Conservation (phyloP, 768 basidiomycete genomes). For the Trametes sanguinea region DNA sequence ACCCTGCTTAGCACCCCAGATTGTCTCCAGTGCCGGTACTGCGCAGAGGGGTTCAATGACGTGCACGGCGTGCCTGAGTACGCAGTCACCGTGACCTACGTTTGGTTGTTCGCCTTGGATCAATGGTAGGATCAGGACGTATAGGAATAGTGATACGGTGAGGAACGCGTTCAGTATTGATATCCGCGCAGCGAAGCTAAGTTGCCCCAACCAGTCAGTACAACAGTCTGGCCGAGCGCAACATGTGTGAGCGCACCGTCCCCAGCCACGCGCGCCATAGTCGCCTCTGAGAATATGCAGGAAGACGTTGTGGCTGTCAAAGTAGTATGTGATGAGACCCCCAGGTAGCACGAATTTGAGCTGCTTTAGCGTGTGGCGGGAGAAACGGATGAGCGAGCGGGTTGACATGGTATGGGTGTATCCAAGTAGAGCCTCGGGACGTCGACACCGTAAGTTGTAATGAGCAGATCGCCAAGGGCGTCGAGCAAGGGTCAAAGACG, state of each 20-base stretch:
- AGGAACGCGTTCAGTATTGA: conserved; percentile 57
- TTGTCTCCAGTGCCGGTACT: conserved; percentile 78
- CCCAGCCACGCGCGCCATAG: conserved; percentile 47
- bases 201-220: background rate
- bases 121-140: conserved; percentile 68
- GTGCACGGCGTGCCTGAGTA: background rate
- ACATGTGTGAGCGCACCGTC: conserved; percentile 45
- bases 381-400: conserved; percentile 32
- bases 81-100: conserved; percentile 44
- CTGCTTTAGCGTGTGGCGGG: conserved; percentile 61
- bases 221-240: background rate
- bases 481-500: background rate
- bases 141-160: conserved; percentile 73
- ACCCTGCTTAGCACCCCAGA: conserved; percentile 67
- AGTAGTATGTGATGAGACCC: conserved; percentile 58
- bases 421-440: background rate
- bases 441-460: background rate
- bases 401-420: conserved; percentile 18
- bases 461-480: background rate
- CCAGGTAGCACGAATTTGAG: conserved; percentile 81
- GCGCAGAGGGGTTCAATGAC: conserved; percentile 5
- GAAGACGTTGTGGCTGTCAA: conserved; percentile 57
- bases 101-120: conserved; percentile 68
- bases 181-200: conserved; percentile 54
- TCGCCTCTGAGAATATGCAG: conserved; percentile 41